Evolutionary conservation across 2,329 filamentous ascomycete genomes (phyloP), one percentile per base, ranked within the genome.

Genomic region (Hypoxylon sp.): DNA sequence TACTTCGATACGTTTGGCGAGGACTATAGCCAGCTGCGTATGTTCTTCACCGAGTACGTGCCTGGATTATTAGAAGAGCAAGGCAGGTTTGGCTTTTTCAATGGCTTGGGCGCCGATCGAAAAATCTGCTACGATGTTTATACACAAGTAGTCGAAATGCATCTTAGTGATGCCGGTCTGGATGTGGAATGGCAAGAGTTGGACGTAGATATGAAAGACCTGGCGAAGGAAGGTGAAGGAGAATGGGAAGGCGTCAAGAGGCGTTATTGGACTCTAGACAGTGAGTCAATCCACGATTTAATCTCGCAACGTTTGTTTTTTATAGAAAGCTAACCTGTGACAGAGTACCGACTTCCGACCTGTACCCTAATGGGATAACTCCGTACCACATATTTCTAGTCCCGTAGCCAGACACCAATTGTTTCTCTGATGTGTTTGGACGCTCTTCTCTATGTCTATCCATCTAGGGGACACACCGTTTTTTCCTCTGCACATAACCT

Each of bases 1-100:
- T 99, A 98, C 83, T 98, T 98, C 76, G 96, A 99, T 78, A 99
- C 96, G 0, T 98, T 98, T 79, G 96, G 94, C 6, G 96, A 99
- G 81, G 93, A 96, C 70, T 99, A 98, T 80, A 84, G 85, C 1
- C 92, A 95, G 78, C 88, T 98, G 29, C 91, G 91, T 51, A 85
- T 90, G 66, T 98, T 98, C 82, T 97, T 98, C 78, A 91, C 88
- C 2, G 96, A 98, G 79, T 89, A 92, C 73, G 90, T 98, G 10
- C 93, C 96, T 32, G 91, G 89, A 0, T 80, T 98, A 59, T 82
- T 99, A 50, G 90, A 92, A 72, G 83, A 86, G 21, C 81, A 87
- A 3, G 92, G 94, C 66, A 87, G 91, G 7, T 97, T 97, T 78
- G 91, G 94, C 71, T 97, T 95, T 80, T 93, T 97, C 78, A 94